phyloP scores from a whole-genome alignment of 1,139 yeast genomes.

The Taphrina sp. region DNA sequence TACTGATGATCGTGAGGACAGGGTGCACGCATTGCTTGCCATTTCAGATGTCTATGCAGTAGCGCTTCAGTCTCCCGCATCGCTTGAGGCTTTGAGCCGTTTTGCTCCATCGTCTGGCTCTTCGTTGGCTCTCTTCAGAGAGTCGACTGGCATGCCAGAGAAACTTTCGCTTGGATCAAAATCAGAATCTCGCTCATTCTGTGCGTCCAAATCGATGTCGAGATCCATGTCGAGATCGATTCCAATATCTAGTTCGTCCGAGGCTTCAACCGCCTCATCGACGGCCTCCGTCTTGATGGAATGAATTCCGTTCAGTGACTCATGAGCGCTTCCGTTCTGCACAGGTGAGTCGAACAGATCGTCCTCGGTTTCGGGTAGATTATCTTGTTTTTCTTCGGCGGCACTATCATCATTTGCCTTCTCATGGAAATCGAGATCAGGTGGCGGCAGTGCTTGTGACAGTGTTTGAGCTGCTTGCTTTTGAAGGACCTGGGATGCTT shows the following conservation, averaged over 20 bases:
- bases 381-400: too few species aligned
- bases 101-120: conserved; percentile 1
- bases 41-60: too few species aligned
- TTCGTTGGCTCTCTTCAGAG: conserved; percentile 1
- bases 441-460: conserved; percentile 18
- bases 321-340: too few species aligned
- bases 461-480: conserved; percentile 28
- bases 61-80: too few species aligned
- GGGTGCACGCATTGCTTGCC: too few species aligned
- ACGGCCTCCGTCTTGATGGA: neutral
- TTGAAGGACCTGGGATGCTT: conserved; percentile 23
- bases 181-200: conserved; percentile 2
- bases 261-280: conserved; percentile 2
- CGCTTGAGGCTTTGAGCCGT: too few species aligned
- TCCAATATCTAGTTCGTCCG: neutral
- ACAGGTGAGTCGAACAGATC: too few species aligned
- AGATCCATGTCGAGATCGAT: conserved; percentile 12
- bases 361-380: too few species aligned
- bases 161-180: conserved; percentile 1
- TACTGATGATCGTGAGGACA: too few species aligned
- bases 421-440: neutral
- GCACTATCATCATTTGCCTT: neutral
- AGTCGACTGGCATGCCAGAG: neutral
- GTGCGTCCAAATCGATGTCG: conserved; percentile 13
- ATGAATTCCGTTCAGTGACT: too few species aligned